These are phyloP conservation scores for Ceratocystiopsis brevicomis DNA, from an alignment of 2,329 filamentous ascomycete genomes.

Conservation along the genomic window DNA sequence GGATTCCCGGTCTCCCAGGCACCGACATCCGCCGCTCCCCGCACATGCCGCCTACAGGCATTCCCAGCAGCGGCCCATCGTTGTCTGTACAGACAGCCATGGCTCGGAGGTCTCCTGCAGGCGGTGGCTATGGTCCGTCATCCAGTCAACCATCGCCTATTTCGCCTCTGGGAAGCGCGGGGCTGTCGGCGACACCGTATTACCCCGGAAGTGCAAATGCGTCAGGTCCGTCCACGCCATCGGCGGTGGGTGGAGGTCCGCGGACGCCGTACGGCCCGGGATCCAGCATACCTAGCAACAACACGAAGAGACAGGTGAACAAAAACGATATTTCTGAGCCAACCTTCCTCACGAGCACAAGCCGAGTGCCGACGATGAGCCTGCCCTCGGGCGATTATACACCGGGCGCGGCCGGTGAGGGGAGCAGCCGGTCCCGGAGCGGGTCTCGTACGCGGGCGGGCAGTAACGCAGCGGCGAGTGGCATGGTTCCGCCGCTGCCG, in stretches of 20 bases:
- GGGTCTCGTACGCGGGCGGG: constrained; percentile 21
- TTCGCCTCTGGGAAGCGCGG: constrained; percentile 19
- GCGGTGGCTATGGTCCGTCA: constrained; percentile 10
- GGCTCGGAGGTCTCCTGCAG: not conserved
- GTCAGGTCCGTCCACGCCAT: constrained; percentile 18
- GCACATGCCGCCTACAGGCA: constrained; percentile 26
- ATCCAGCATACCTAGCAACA: constrained; percentile 10
- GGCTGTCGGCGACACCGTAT: constrained; percentile 17
- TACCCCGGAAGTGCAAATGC: constrained; percentile 2
- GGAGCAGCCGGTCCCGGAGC: constrained; percentile 16
- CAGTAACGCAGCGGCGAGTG: constrained; percentile 15
- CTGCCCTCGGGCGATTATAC: constrained; percentile 15
- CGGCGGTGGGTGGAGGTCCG: constrained; percentile 12
- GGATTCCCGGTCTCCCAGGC: constrained; percentile 21
- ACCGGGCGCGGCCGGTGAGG: constrained; percentile 9
- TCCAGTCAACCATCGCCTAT: constrained; percentile 25
- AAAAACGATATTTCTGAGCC: constrained; percentile 33
- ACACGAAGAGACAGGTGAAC: constrained; percentile 23
- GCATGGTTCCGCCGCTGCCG: constrained; percentile 29
- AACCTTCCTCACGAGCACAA: constrained; percentile 26
- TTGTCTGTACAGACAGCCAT: constrained; percentile 15
- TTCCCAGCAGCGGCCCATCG: constrained; percentile 15
- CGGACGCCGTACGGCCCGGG: constrained; percentile 1
- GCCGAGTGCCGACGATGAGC: constrained; percentile 24
- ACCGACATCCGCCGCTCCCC: constrained; percentile 29